These are phyloP conservation scores for Neurospora sublineolata DNA, from an alignment of 495 filamentous ascomycete genomes.

Conservation along the genomic window DNA sequence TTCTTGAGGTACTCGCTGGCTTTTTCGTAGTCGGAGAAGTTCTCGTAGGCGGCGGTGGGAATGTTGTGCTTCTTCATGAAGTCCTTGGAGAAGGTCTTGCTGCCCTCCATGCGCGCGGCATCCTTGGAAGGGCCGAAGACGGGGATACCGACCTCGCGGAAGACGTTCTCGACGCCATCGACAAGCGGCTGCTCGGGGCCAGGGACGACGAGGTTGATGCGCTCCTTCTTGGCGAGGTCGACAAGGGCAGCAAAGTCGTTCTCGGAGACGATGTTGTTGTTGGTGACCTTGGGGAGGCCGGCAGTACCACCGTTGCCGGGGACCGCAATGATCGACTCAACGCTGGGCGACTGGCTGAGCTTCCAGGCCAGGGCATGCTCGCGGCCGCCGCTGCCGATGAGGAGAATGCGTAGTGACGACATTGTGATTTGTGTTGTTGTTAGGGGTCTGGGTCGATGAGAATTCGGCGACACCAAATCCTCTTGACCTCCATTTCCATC, in stretches of 20 bases:
- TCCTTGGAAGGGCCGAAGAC: conserved; percentile 80
- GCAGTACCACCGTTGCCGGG: conserved; percentile 90
- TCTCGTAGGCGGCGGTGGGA: conserved; percentile 81
- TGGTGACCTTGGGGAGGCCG: conserved; percentile 55
- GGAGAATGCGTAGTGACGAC: conserved; percentile 49
- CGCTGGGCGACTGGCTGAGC: conserved; percentile 63
- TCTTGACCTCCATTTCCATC: conserved; percentile 2
- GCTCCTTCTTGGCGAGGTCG: conserved; percentile 55
- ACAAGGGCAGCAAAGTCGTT: conserved; percentile 72
- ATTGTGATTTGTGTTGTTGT: conserved; percentile 4
- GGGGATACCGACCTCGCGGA: conserved; percentile 64
- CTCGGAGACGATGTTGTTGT: conserved; percentile 52
- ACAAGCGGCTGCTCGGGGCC: conserved; percentile 94
- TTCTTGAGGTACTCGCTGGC: conserved; percentile 66
- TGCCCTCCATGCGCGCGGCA: conserved; percentile 87
- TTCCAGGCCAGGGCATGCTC: conserved; percentile 97
- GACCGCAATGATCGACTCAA: conserved; percentile 53
- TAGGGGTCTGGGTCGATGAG: background rate
- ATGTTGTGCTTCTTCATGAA: conserved; percentile 91
- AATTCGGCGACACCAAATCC: background rate
- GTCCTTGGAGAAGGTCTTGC: conserved; percentile 94
- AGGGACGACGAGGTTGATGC: conserved; percentile 75
- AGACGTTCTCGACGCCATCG: conserved; percentile 75
- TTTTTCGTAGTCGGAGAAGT: conserved; percentile 71
- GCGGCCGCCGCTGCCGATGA: conserved; percentile 86